Base-by-base conservation (phyloP, 2,329 filamentous ascomycete species). In the Xylaria sp. region DNA sequence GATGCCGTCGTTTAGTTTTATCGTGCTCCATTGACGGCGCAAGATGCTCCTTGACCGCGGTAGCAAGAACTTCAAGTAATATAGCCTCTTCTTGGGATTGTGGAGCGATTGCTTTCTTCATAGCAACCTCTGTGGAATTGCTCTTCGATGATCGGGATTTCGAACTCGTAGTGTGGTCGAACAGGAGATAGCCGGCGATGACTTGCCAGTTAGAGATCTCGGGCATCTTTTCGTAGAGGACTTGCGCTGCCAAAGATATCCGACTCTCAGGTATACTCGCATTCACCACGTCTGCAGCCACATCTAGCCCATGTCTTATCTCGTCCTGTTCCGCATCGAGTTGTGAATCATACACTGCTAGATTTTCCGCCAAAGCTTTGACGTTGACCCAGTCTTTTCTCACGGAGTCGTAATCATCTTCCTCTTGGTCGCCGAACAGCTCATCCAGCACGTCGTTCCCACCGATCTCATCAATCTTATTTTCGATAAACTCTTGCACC, bases 181-280 rank as follows among this genome's bases (percentile, higher is more conserved):
- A 97, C 1, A 99, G 84, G 7, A 99, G 86, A 78, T 97, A 99
- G 18, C 94, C 94, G 30, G 94, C 91, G 65, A 99, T 81, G 4
- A 92, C 86, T 76, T 97, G 93, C 96, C 96, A 99, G 65, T 94
- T 90, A 72, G 89, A 88, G 34, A 97, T 86, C 74, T 96, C 93
- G 0, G 89, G 84, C 68, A 97, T 87, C 73, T 91, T 91, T 70
- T 96, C 92, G 75, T 93, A 97, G 4, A 98, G 85, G 0, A 90
- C 92, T 78, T 97, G 92, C 0, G 94, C 92, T 20, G 95, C 95
- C 32, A 97, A 86, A 3, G 92, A 91, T 74, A 97, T 94, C 59
- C 95, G 89, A 0, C 93, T 96, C 71, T 97, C 93, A 0, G 90
- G 84, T 1, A 89, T 86, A 55, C 86, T 83, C 39, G 90, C 86